Conservation (phyloP, 208 protist genomes). For the Lotmaria passim region DNA sequence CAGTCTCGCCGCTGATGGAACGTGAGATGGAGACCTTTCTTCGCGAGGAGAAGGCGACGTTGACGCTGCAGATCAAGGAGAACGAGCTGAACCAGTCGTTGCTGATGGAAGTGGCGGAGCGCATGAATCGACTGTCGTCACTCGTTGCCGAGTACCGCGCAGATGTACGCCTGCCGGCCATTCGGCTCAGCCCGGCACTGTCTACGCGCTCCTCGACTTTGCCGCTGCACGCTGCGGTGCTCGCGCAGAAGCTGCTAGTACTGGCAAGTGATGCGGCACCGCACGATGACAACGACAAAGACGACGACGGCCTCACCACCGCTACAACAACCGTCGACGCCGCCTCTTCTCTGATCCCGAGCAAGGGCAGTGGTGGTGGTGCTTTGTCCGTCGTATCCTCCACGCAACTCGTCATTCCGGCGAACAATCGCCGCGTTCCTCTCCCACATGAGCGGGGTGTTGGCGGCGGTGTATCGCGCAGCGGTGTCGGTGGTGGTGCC, state of each 20-base stretch:
- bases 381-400: slow-evolving; percentile 18
- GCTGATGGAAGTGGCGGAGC: slow-evolving; percentile 42
- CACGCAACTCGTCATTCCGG: slow-evolving; percentile 40
- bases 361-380: not conserved
- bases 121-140: slow-evolving; percentile 41
- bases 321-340: not conserved
- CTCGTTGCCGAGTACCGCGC: slow-evolving; percentile 41
- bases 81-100: slow-evolving; percentile 29
- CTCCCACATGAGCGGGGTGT: slow-evolving; percentile 16
- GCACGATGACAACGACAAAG: too few species aligned
- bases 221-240: slow-evolving; percentile 41
- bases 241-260: slow-evolving; percentile 56
- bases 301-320: too few species aligned
- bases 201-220: slow-evolving; percentile 35
- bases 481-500: not conserved
- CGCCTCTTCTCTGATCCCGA: not conserved
- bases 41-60: slow-evolving; percentile 38
- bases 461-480: not conserved
- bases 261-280: slow-evolving; percentile 59
- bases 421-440: slow-evolving; percentile 45
- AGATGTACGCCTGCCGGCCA: slow-evolving; percentile 42
- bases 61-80: slow-evolving; percentile 22
- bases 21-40: slow-evolving; percentile 48
- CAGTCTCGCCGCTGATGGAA: slow-evolving; percentile 40
- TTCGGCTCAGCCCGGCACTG: slow-evolving; percentile 12